These are phyloP conservation scores for Mycosphaerella sp. DNA, from an alignment of 2,329 filamentous ascomycete genomes.

Conservation along the genomic window DNA sequence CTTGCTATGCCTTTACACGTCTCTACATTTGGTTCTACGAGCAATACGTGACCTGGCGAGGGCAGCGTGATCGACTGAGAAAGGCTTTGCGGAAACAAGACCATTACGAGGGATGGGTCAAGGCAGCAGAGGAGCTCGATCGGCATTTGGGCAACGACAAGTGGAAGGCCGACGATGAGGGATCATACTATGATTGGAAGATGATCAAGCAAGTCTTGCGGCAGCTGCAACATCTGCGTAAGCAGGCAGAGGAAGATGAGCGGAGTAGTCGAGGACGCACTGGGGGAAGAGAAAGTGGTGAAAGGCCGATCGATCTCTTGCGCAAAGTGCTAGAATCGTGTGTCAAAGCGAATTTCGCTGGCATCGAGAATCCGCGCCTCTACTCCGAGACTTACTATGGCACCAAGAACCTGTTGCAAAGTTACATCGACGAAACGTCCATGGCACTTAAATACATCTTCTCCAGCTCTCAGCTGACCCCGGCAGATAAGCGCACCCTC, in stretches of 20 bases:
- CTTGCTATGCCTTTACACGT: conserved; percentile 72
- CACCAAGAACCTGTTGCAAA: conserved; percentile 90
- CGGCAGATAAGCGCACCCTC: conserved; percentile 68
- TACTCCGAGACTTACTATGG: conserved; percentile 98
- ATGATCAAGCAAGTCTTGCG: conserved; percentile 72
- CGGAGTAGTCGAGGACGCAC: conserved; percentile 31
- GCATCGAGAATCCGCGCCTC: conserved; percentile 85
- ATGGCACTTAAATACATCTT: conserved; percentile 61
- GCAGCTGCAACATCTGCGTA: conserved; percentile 62
- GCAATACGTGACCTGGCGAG: conserved; percentile 83
- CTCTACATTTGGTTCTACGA: conserved; percentile 92
- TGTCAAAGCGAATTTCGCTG: conserved; percentile 96
- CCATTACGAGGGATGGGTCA: conserved; percentile 77
- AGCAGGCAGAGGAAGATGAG: conserved; percentile 51
- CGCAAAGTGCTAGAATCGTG: conserved; percentile 76
- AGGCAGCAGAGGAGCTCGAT: conserved; percentile 72
- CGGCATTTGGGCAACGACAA: conserved; percentile 68
- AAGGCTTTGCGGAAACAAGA: conserved; percentile 63
- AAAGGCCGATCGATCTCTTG: conserved; percentile 64
- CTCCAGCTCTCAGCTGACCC: conserved; percentile 58
- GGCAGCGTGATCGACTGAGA: conserved; percentile 64
- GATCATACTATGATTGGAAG: conserved; percentile 77
- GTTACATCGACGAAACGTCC: conserved; percentile 80
- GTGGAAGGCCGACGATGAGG: conserved; percentile 70
- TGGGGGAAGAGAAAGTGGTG: conserved; percentile 22